phyloP scores from a whole-genome alignment of 2,329 filamentous ascomycete genomes.

The Aspergillus brunneoviolaceus region DNA sequence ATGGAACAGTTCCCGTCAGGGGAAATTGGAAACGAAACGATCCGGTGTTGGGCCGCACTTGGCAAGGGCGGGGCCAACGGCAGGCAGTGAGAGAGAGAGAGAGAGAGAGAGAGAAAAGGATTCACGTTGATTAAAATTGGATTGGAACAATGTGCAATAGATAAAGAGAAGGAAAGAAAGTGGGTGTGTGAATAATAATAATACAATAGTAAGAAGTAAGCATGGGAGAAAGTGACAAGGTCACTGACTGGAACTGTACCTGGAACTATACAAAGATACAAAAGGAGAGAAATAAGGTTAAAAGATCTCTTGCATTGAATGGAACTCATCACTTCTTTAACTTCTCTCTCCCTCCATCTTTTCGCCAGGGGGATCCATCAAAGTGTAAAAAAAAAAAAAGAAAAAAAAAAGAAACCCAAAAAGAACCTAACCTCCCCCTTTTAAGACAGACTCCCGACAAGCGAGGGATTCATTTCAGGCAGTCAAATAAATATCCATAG shows the following conservation, averaged over 20 bases:
- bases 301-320: background rate
- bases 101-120: too few species aligned
- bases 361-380: background rate
- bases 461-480: background rate
- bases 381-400: too few species aligned
- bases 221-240: too few species aligned
- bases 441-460: background rate
- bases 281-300: background rate
- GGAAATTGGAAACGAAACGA: constrained; percentile 6
- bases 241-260: too few species aligned
- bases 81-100: background rate
- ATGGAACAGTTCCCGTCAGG: constrained; percentile 5
- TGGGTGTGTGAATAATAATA: background rate
- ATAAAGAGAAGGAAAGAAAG: background rate
- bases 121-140: too few species aligned
- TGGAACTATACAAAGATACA: too few species aligned
- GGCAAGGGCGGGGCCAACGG: constrained; percentile 16
- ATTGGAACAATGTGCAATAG: too few species aligned
- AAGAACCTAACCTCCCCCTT: background rate
- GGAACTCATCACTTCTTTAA: background rate
- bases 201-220: too few species aligned
- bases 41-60: constrained; percentile 11
- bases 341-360: too few species aligned
- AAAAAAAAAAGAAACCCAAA: too few species aligned
- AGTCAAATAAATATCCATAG: background rate